Evolutionary conservation across 208 protist genomes (phyloP).

Genomic region (Crithidia thermophila): DNA sequence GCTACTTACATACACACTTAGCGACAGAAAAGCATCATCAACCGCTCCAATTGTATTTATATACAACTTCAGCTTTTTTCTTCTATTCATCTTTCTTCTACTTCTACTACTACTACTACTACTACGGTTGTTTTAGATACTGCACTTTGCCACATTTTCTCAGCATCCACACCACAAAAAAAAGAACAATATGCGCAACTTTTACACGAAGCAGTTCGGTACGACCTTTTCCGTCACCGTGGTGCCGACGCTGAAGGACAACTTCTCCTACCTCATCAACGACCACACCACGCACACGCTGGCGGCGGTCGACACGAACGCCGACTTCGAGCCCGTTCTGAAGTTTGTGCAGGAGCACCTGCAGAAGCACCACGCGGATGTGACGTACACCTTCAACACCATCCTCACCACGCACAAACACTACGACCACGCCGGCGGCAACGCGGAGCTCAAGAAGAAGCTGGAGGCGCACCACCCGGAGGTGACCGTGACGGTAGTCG

Average conservation of each 20-base stretch:
- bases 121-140: too few species aligned
- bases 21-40: too few species aligned
- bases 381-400: slow-evolving; percentile 31
- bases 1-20: too few species aligned
- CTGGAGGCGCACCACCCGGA: slow-evolving; percentile 26
- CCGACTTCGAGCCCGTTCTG: slow-evolving; percentile 69
- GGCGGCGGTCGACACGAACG: slow-evolving; percentile 89
- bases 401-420: slow-evolving; percentile 96
- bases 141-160: too few species aligned
- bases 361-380: neutral
- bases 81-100: too few species aligned
- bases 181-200: slow-evolving; percentile 35
- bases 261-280: slow-evolving; percentile 92
- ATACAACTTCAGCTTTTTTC: too few species aligned
- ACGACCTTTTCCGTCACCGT: slow-evolving; percentile 74
- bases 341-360: slow-evolving; percentile 40
- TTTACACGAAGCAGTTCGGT: slow-evolving; percentile 57
- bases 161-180: too few species aligned
- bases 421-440: slow-evolving; percentile 93
- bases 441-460: slow-evolving; percentile 46
- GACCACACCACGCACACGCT: slow-evolving; percentile 62
- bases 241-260: slow-evolving; percentile 88
- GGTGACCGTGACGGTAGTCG: slow-evolving; percentile 53
- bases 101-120: too few species aligned
- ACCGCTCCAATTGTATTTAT: too few species aligned